Base-by-base conservation (phyloP, 2,329 filamentous ascomycete genomes). In the Fusarium guadeloupense region DNA sequence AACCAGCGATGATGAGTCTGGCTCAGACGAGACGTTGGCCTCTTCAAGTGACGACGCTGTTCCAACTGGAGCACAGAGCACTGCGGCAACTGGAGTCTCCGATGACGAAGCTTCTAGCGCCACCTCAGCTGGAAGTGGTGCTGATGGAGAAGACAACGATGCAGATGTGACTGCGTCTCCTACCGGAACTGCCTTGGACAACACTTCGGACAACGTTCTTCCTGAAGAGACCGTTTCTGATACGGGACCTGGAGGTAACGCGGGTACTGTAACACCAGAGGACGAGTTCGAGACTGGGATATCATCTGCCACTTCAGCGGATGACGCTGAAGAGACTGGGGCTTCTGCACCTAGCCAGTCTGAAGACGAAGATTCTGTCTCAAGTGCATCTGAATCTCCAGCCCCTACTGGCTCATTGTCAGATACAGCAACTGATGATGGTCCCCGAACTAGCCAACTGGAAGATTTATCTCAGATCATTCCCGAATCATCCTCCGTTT, bases 1-100 rank as follows among this genome's bases (percentile, higher is more conserved):
- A 9, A 6, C 6, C 0, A 35, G 12, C 0, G 28, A 17, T 1
- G 14, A 28, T 3, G 33, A 10, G 4, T 12, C 28, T 20, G 5
- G 31, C 16, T 13, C 7, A 25, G 21, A 5, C 13, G 20, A 16
- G 10, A 39, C 37, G 6, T 25, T 21, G 5, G 10, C n/a, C n/a
- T 19, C 16, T 25, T 13, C 23, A 40, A 16, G 13, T 10, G 9
- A 8, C n/a, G 21, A 40, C 9, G 21, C 3, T 8, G 7, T 9
- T 13, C 23, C 5, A 17, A 17, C 38, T 10, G 9, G n/a, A 17
- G 10, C 38, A 19, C 21, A 26, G 13, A n/a, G 5, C 10, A 17
- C 38, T 10, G 38, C n/a, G n/a, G n/a, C 23, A 26, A 14, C n/a
- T 9, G 21, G 14, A 13, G 23, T 19, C 5, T 40, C 38, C 19